Evolutionary conservation across 179 eudicot genomes (phyloP).

Genomic region (Nepenthes alata): DNA sequence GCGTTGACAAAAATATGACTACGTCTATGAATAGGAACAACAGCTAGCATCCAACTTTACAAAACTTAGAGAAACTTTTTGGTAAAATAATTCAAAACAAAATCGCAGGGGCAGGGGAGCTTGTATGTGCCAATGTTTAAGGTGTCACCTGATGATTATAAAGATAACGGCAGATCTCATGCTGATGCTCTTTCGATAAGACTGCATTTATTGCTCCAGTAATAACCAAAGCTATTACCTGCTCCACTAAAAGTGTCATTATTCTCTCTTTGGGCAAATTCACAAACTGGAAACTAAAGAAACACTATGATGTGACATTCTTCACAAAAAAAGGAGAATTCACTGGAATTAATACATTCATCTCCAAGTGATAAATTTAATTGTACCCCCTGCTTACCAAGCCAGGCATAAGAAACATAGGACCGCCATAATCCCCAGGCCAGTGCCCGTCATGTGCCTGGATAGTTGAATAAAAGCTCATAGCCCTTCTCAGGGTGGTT

Average conservation of each 20-base stretch:
- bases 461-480: constrained; percentile 61
- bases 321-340: neutral
- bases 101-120: neutral
- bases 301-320: neutral
- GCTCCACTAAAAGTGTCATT: constrained; percentile 17
- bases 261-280: constrained; percentile 5
- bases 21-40: neutral
- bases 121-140: neutral
- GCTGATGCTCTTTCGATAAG: constrained; percentile 59
- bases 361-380: neutral
- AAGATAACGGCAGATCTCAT: constrained; percentile 71
- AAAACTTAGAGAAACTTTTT: neutral
- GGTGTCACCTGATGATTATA: constrained; percentile 76
- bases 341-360: neutral
- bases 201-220: constrained; percentile 68
- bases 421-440: constrained; percentile 96
- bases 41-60: neutral
- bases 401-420: constrained; percentile 87
- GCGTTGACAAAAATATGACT: neutral
- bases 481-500: constrained; percentile 59
- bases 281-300: neutral
- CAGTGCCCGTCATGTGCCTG: constrained; percentile 95
- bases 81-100: neutral
- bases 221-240: constrained; percentile 65
- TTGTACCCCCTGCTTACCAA: constrained; percentile 36